phyloP scores from a whole-genome alignment of 108 stramenopile genomes.

The Bacterosira constricta region DNA sequence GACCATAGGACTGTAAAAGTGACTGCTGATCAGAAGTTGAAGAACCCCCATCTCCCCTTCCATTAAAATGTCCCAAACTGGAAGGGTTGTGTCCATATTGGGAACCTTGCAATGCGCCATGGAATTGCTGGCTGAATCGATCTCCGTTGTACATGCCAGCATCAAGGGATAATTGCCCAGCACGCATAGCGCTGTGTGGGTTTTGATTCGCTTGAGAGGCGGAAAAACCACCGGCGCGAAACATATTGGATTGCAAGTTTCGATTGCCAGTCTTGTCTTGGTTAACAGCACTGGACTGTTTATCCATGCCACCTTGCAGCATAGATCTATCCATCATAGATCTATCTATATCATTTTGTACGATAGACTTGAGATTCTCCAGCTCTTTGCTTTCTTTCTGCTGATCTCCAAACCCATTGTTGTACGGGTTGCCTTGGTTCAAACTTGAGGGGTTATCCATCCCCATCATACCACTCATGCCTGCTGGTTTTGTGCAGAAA shows the following conservation, averaged over 20 bases:
- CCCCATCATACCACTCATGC: too few species aligned
- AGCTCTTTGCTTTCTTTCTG: neutral
- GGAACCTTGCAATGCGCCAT: neutral
- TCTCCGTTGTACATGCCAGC: too few species aligned
- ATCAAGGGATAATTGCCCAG: neutral
- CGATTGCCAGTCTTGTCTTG: neutral
- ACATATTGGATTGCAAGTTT: neutral
- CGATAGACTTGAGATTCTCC: too few species aligned
- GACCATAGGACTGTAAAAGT: neutral
- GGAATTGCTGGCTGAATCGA: too few species aligned
- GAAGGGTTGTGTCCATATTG: neutral
- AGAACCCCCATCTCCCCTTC: neutral
- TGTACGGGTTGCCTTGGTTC: neutral
- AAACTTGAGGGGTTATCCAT: neutral
- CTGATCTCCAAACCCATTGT: neutral
- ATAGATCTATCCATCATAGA: neutral
- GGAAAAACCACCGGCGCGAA: neutral
- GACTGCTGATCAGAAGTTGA: neutral
- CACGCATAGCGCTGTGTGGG: neutral
- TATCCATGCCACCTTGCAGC: neutral
- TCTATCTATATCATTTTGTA: too few species aligned
- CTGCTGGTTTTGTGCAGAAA: too few species aligned
- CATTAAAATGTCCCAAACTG: too few species aligned
- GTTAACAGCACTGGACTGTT: neutral
- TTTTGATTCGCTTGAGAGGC: neutral